Conservation (phyloP, 2,329 filamentous ascomycete species). For the Purpureocillium lavendulum region DNA sequence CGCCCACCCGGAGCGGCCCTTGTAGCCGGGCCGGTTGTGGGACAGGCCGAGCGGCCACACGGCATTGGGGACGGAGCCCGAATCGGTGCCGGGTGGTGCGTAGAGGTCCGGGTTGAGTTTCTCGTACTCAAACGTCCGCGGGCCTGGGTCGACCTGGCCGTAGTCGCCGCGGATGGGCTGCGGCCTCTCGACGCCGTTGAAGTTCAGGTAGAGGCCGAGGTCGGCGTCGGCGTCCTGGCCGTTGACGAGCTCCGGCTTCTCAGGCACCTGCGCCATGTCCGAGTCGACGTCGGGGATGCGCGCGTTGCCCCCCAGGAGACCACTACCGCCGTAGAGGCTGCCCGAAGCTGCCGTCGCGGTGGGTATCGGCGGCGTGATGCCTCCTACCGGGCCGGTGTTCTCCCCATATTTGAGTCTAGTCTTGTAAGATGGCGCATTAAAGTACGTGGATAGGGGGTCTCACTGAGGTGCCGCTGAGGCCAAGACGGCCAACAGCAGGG, state of each 20-base stretch:
- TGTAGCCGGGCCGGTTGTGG: constrained; percentile 36
- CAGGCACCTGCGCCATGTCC: constrained; percentile 26
- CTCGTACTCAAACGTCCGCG: constrained; percentile 40
- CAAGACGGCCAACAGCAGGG: not conserved
- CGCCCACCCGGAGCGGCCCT: constrained; percentile 40
- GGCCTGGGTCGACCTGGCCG: constrained; percentile 44
- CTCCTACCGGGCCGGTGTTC: constrained; percentile 32
- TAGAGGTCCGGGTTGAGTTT: constrained; percentile 45
- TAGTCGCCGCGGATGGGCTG: constrained; percentile 45
- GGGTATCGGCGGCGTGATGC: constrained; percentile 27
- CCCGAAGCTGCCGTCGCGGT: constrained; percentile 27
- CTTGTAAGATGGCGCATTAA: too few species aligned
- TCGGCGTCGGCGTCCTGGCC: constrained; percentile 42
- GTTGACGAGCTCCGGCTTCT: constrained; percentile 30
- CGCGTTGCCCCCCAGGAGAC: constrained; percentile 31
- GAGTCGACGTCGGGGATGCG: constrained; percentile 25
- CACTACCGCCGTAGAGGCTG: constrained; percentile 28
- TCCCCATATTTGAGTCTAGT: constrained; percentile 22
- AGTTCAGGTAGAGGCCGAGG: constrained; percentile 45
- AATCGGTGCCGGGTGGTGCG: constrained; percentile 45
- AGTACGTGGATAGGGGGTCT: not conserved
- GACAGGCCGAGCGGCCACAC: constrained; percentile 48
- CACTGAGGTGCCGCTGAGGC: constrained; percentile 1
- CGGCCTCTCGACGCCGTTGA: constrained; percentile 40
- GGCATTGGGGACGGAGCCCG: constrained; percentile 34